phyloP scores from a whole-genome alignment of 345 rosid genomes.

The Pugionium dolabratum region DNA sequence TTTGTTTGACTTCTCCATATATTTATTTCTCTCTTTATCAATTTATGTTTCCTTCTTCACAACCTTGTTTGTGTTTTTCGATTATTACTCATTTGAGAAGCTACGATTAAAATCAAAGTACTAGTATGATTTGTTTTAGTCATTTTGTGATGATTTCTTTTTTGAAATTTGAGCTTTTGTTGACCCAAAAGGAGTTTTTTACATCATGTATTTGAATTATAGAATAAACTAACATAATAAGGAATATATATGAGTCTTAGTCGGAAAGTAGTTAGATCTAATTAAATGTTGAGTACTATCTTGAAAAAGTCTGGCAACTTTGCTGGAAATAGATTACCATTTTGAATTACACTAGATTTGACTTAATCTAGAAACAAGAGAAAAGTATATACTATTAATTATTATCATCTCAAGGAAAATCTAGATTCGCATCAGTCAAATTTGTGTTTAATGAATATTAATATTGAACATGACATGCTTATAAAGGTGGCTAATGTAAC shows the following conservation, averaged over 20 bases:
- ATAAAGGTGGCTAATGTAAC: neutral
- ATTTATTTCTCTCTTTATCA: constrained; percentile 6
- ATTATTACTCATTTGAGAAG: neutral
- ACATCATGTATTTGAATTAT: neutral
- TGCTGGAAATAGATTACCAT: neutral
- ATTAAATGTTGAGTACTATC: neutral
- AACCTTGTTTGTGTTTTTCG: constrained; percentile 6
- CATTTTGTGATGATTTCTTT: neutral
- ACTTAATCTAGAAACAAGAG: too few species aligned
- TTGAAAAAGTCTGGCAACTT: neutral
- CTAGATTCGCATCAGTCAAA: neutral
- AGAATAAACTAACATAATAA: too few species aligned
- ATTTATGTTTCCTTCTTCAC: neutral
- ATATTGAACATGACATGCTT: neutral
- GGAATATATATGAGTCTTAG: neutral
- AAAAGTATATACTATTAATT: too few species aligned
- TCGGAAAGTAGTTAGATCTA: constrained; percentile 12
- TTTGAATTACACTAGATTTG: neutral
- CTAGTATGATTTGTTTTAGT: constrained; percentile 8
- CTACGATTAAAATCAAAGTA: neutral
- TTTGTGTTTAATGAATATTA: neutral
- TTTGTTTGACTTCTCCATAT: constrained; percentile 24
- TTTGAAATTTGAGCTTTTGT: neutral
- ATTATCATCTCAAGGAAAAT: constrained; percentile 1
- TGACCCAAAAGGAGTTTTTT: neutral